Evolutionary conservation across 805 yeast species (phyloP).

Genomic region (Ogataea nitratoaversa): DNA sequence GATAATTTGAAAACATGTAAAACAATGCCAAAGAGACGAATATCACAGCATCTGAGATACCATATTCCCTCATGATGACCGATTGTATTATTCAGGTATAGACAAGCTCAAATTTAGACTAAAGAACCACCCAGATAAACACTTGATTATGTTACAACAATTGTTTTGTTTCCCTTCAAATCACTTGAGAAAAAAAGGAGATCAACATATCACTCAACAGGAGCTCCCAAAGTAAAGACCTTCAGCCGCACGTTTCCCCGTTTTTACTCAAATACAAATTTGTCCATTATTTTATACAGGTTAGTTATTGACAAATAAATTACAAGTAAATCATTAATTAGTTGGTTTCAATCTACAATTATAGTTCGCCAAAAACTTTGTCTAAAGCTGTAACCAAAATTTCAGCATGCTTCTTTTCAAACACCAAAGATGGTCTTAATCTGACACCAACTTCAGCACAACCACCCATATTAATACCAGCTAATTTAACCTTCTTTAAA

Average conservation of each 20-base stretch:
- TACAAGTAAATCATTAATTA: not conserved
- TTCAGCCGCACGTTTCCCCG: no score
- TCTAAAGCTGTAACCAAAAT: constrained; percentile 46
- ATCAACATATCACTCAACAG: no score
- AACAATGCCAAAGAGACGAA: constrained; percentile 20
- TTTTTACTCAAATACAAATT: no score
- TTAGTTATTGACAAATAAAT: not conserved
- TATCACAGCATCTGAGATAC: constrained; percentile 25
- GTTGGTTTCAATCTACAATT: not conserved
- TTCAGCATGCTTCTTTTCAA: constrained; percentile 79
- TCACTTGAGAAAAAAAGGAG: no score
- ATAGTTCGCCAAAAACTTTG: constrained; percentile 28
- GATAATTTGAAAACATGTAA: constrained; percentile 25
- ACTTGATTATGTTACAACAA: no score
- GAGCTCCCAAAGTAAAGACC: no score
- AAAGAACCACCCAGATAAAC: no score
- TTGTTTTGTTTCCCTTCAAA: no score
- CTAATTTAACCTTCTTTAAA: constrained; percentile 51
- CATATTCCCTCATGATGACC: constrained; percentile 32
- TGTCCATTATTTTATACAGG: not conserved
- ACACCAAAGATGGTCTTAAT: constrained; percentile 74
- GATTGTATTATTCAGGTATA: no score
- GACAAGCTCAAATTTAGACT: no score
- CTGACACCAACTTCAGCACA: constrained; percentile 78
- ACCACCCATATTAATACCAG: constrained; percentile 80